phyloP scores from a whole-genome alignment of 2,329 filamentous ascomycete species.

The Epichloe coenophiala region DNA sequence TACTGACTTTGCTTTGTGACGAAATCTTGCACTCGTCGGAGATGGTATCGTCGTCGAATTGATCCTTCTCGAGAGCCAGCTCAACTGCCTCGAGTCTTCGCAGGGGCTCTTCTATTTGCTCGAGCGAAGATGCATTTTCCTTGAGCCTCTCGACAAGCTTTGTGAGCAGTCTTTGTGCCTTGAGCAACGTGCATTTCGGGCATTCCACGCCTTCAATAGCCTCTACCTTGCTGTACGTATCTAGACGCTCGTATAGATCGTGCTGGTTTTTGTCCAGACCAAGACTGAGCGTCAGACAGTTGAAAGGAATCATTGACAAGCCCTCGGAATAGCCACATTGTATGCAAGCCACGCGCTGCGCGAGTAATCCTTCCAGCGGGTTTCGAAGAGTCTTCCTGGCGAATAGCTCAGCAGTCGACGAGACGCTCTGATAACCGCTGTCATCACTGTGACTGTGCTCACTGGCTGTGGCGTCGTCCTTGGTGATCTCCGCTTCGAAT shows the following conservation, averaged over 20 bases:
- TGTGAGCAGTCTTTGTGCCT: conserved; percentile 33
- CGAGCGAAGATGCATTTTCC: conserved; percentile 24
- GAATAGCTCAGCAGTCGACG: conserved; percentile 22
- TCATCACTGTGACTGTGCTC: conserved; percentile 42
- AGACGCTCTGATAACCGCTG: conserved; percentile 40
- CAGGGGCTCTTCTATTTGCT: conserved; percentile 35
- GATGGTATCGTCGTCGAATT: conserved; percentile 60
- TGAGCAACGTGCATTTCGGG: conserved; percentile 72
- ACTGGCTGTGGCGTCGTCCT: conserved; percentile 31
- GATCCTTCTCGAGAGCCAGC: conserved; percentile 60
- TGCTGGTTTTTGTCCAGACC: conserved; percentile 48
- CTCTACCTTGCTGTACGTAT: conserved; percentile 76
- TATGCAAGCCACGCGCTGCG: conserved; percentile 79
- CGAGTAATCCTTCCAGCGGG: conserved; percentile 75
- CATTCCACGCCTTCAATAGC: conserved; percentile 83
- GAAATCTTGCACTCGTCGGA: conserved; percentile 51
- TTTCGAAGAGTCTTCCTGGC: conserved; percentile 41
- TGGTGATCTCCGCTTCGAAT: conserved; percentile 24
- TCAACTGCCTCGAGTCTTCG: conserved; percentile 53
- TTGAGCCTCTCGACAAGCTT: conserved; percentile 30
- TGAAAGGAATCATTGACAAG: conserved; percentile 82
- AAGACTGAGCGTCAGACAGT: conserved; percentile 77
- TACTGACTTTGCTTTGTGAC: conserved; percentile 53
- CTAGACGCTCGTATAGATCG: conserved; percentile 64
- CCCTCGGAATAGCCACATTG: conserved; percentile 79